Conservation (phyloP, 176 grass and related monocot genomes). For the Eleusine coracana region DNA sequence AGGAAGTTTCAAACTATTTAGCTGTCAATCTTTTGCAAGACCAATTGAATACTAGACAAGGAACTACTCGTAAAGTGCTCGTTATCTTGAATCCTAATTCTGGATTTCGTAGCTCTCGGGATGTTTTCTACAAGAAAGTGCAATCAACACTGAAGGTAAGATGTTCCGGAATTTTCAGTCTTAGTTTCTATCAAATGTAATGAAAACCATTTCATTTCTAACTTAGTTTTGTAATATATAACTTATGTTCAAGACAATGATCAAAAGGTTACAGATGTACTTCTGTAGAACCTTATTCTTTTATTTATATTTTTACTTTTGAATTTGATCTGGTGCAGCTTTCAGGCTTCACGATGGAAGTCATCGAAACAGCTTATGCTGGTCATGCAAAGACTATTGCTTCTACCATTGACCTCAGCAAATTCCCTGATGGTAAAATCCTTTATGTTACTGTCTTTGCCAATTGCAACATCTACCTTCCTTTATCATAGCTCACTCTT, state of each 20-base stretch:
- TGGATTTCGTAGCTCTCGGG: constrained; percentile 76
- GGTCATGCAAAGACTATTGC: constrained; percentile 87
- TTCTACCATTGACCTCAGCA: constrained; percentile 67
- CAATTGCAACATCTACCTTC: background rate
- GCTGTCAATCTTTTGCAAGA: constrained; percentile 54
- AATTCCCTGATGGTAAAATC: constrained; percentile 75
- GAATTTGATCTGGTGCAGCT: constrained; percentile 70
- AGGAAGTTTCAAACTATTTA: constrained; percentile 50
- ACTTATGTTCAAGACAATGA: background rate
- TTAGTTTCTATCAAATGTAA: constrained; percentile 19
- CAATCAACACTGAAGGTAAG: constrained; percentile 74
- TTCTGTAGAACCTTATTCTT: constrained; percentile 13
- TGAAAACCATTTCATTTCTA: constrained; percentile 7
- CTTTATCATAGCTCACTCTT: constrained; percentile 13
- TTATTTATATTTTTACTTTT: constrained; percentile 51
- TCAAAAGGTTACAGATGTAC: background rate
- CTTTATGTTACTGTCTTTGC: constrained; percentile 19
- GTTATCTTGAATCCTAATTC: constrained; percentile 94
- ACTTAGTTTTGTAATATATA: constrained; percentile 22
- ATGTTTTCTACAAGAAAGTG: constrained; percentile 82
- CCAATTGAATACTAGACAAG: constrained; percentile 52
- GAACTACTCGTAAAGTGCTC: constrained; percentile 61
- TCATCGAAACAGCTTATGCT: constrained; percentile 79
- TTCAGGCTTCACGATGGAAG: constrained; percentile 90
- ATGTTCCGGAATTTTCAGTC: background rate